A percentile compares a stretch with the other conserved stretches of the same genome.
Evolutionary conservation across 306 rosid species (phyloP).

Genomic region (Sesbania bispinosa): DNA sequence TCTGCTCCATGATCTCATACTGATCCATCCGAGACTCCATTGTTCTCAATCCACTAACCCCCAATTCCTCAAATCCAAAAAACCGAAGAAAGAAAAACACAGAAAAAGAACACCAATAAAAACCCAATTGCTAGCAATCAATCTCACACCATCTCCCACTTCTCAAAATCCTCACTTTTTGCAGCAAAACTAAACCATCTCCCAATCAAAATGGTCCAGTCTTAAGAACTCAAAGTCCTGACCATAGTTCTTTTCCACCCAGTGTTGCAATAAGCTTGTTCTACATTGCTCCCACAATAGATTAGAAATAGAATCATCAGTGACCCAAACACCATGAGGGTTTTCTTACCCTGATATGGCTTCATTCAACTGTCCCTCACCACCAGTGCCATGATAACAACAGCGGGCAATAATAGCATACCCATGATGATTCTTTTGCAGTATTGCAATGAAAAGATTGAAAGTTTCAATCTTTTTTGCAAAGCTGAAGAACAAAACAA

Average conservation of each 20-base stretch:
- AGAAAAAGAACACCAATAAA: background rate
- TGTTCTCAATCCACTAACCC: conserved; percentile 25
- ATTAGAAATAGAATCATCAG: conserved; percentile 6
- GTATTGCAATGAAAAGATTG: conserved; percentile 11
- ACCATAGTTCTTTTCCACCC: conserved; percentile 2
- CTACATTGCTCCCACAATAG: conserved; percentile 36
- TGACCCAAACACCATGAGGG: background rate
- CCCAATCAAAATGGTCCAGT: background rate
- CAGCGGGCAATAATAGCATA: conserved; percentile 13
- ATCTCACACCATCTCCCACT: conserved; percentile 35
- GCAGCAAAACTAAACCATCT: conserved; percentile 6
- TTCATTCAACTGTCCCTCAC: conserved; percentile 15
- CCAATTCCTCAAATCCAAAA: background rate
- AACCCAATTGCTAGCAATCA: background rate
- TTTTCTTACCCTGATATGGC: background rate
- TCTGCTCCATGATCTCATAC: conserved; percentile 99
- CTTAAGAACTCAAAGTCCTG: background rate
- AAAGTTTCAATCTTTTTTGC: conserved; percentile 20
- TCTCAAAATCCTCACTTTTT: conserved; percentile 20
- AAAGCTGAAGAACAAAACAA: conserved; percentile 25
- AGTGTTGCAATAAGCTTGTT: conserved; percentile 12
- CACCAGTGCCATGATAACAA: conserved; percentile 5
- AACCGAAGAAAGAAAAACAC: background rate
- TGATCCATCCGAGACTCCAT: conserved; percentile 99
- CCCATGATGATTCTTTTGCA: background rate